Evolutionary conservation across 495 filamentous ascomycete genomes (phyloP), one percentile per base, ranked within the genome.

Genomic region (Chaetomium tenue): DNA sequence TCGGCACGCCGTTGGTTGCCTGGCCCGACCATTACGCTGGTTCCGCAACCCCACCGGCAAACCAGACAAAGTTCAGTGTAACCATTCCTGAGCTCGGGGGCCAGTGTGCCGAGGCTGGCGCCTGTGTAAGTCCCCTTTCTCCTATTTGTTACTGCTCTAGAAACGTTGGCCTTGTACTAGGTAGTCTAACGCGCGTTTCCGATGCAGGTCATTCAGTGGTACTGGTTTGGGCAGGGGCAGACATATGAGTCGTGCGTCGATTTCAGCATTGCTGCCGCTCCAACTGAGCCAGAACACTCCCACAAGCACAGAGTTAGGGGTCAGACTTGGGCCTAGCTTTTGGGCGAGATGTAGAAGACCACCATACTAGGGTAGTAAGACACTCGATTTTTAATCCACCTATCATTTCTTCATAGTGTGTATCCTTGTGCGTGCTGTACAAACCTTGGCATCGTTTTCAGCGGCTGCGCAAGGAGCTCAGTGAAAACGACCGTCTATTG

Each of bases 191-290:
- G 5, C 53, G 5, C 3, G 53, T 22, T 37, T 30, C 18, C 39
- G 16, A 3, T 18, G 48, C 11, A 87, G 77, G 77, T 87, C 26
- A 77, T 91, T 30, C 87, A 91, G 72, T 92, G 88, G 88, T 86
- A 85, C 67, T 87, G 87, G 58, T 78, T 81, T 47, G 82, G 80
- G 9, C 84, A 87, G 40, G 81, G 83, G 53, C 88, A 92, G 80
- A 89, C 88, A 30, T 91, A 91, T 66, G 86, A 91, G 81, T 82
- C 83, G 48, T 90, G 88, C 71, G 71, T 90, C 67, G 88, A 92
- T 72, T 90, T 91, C 74, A 84, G 83, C 47, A 71, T 88, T 50
- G 60, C 72, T 13, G 37, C 63, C 1, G 52, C 61, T 2, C n/a
- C 51, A 8, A 25, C 53, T 3, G 28, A 40, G 5, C 22, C 20